A percentile compares a stretch with the other conserved stretches of the same genome.
Evolutionary conservation across 306 rosid genomes (phyloP).

Genomic region (Clitoria ternatea): DNA sequence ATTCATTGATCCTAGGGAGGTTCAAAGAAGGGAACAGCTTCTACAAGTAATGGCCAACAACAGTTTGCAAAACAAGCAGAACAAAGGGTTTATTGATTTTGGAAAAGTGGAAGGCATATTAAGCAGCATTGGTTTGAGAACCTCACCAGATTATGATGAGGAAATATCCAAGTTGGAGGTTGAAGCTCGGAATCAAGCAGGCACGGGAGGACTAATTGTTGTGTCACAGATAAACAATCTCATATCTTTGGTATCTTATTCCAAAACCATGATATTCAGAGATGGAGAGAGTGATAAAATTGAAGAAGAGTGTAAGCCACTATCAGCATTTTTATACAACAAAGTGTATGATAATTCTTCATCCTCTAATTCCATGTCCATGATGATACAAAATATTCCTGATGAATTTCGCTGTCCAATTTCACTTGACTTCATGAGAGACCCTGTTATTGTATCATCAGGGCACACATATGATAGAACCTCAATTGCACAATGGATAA

Average conservation of each 20-base stretch:
- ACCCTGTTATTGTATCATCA: constrained; percentile 86
- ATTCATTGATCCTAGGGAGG: constrained; percentile 48
- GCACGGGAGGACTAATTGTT: constrained; percentile 79
- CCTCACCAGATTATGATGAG: constrained; percentile 54
- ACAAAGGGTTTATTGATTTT: constrained; percentile 52
- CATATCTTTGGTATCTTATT: constrained; percentile 55
- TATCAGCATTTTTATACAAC: constrained; percentile 27
- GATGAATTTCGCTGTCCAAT: constrained; percentile 93
- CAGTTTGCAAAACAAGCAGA: constrained; percentile 46
- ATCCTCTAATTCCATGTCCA: constrained; percentile 42
- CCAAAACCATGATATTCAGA: constrained; percentile 59
- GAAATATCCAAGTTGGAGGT: constrained; percentile 74
- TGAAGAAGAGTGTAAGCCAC: constrained; percentile 38
- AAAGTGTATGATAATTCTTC: constrained; percentile 40
- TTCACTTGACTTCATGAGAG: constrained; percentile 79
- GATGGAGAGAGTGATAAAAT: constrained; percentile 34
- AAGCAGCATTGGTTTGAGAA: constrained; percentile 62
- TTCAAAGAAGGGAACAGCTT: constrained; percentile 59
- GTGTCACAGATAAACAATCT: constrained; percentile 77
- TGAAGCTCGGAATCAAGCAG: constrained; percentile 84
- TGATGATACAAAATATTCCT: constrained; percentile 48
- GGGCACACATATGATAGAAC: constrained; percentile 82
- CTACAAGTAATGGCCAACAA: constrained; percentile 60
- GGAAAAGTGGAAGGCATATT: constrained; percentile 54
- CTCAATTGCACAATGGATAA: constrained; percentile 85